Evolutionary conservation across 257 asterid genomes (phyloP).

Genomic region (Petunia secreta): DNA sequence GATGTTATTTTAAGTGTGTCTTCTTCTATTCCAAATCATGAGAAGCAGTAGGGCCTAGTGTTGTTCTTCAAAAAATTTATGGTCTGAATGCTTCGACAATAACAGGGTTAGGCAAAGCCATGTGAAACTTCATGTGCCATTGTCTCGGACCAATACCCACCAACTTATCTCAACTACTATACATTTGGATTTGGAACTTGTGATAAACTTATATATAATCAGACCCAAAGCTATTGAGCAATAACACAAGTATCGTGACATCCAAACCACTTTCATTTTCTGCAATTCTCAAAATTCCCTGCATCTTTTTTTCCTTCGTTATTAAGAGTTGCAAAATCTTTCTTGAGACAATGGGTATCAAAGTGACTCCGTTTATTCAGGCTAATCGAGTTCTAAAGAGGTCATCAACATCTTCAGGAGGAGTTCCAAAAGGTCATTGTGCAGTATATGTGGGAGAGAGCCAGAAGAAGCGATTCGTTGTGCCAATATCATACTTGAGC

Average conservation of each 20-base stretch:
- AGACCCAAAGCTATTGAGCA: background rate
- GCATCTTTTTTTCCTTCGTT: background rate
- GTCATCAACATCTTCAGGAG: background rate
- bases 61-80: background rate
- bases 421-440: slow-evolving; percentile 3
- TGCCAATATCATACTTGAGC: background rate
- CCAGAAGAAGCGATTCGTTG: background rate
- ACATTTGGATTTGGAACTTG: background rate
- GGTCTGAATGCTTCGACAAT: background rate
- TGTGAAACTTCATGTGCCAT: background rate
- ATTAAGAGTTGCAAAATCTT: background rate
- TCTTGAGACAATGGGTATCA: background rate
- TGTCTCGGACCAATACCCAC: background rate
- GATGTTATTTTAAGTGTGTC: background rate
- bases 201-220: background rate
- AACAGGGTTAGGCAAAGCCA: background rate
- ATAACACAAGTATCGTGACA: background rate
- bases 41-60: background rate
- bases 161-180: too few species aligned
- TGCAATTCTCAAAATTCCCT: background rate
- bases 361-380: slow-evolving; percentile 5
- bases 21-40: background rate
- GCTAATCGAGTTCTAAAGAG: background rate
- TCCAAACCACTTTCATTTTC: background rate
- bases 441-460: background rate